Base-by-base conservation (phyloP, 148 eudicot genomes). In the Fagopyrum homotropicum region DNA sequence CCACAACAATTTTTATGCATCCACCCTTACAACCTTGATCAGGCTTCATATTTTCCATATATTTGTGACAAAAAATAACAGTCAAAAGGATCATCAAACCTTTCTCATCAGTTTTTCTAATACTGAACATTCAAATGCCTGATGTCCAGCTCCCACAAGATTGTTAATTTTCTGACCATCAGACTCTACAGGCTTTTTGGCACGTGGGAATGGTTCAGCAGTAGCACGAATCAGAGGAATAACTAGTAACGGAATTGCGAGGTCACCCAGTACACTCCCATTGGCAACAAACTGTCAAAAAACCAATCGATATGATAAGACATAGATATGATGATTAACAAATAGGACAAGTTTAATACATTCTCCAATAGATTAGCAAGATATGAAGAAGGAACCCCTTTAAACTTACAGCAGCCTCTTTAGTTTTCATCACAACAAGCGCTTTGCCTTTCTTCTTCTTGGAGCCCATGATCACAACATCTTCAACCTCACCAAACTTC, bases 191-290 rank as follows among this genome's bases (percentile, higher is more conserved):
- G 80, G 77, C 74, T 63, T 83, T 72, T 79, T 83, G 44, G 87
- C 77, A 77, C 80, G 64, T n/a, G 87, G 79, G 73, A 74, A 81
- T 19, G 85, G 81, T 69, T 81, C 73, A 57, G 79, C 72, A 72
- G 73, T 70, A 29, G 76, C 55, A 29, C 85, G 88, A 75, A 83
- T 82, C 73, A 92, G 89, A 57, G 98, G 96, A 86, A 86, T 6
- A 48, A 92, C 93, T 63, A 86, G 75, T 75, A 95, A 79, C 43
- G 96, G 97, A 80, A 91, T 90, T 50, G 93, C 83, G 16, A 90
- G 76, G 85, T 87, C 82, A 49, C 97, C 98, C 55, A 76, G 80
- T 74, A 92, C 75, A 72, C 74, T 75, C 72, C 90, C 88, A 56
- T 80, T 81, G 14, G 89, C 92, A 73, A 96, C 93, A 75, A 49